Percentiles rank a stretch among this genome's conserved stretches.
phyloP scores from a whole-genome alignment of 768 basidiomycete genomes.

The Calocybe indica region DNA sequence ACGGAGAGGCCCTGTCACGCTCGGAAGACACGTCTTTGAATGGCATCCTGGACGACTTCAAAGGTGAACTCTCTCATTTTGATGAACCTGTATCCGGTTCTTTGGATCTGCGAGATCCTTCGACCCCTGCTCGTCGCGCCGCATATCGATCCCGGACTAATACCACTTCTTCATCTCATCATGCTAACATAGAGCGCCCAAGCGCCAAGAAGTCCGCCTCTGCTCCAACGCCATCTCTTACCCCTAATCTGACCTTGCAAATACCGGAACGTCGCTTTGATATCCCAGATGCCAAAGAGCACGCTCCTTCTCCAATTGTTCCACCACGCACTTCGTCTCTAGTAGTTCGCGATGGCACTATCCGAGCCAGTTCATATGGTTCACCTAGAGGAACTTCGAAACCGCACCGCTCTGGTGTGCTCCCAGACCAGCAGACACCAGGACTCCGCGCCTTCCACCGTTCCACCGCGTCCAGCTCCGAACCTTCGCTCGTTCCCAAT shows the following conservation, averaged over 20 bases:
- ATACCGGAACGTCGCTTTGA: slow-evolving; percentile 19
- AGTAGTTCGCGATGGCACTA: slow-evolving; percentile 24
- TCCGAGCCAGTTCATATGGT: slow-evolving; percentile 15
- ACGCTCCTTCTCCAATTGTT: slow-evolving; percentile 26
- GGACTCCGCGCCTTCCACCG: slow-evolving; percentile 62
- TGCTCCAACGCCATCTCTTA: slow-evolving; percentile 8
- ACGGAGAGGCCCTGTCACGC: slow-evolving; percentile 9
- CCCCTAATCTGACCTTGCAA: slow-evolving; percentile 24
- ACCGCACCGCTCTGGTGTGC: no score
- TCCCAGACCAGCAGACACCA: slow-evolving; percentile 14
- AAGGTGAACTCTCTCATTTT: slow-evolving; percentile 63
- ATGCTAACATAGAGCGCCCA: slow-evolving; percentile 11
- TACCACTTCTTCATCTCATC: slow-evolving; percentile 15
- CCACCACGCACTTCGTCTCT: slow-evolving; percentile 50
- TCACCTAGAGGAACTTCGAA: slow-evolving; percentile 22
- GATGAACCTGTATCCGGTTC: slow-evolving; percentile 46
- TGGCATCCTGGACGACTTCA: slow-evolving; percentile 68
- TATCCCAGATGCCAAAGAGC: slow-evolving; percentile 15
- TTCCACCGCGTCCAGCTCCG: slow-evolving; percentile 71
- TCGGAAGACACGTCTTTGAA: slow-evolving; percentile 40
- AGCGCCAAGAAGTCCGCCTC: slow-evolving; percentile 14
- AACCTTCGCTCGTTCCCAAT: slow-evolving; percentile 67
- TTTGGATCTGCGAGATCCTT: slow-evolving; percentile 64
- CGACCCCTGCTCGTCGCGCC: slow-evolving; percentile 45
- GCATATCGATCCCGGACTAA: slow-evolving; percentile 31